Evolutionary conservation across 2,329 filamentous ascomycete genomes (phyloP).

Genomic region (Arthrobotrys megalospora): DNA sequence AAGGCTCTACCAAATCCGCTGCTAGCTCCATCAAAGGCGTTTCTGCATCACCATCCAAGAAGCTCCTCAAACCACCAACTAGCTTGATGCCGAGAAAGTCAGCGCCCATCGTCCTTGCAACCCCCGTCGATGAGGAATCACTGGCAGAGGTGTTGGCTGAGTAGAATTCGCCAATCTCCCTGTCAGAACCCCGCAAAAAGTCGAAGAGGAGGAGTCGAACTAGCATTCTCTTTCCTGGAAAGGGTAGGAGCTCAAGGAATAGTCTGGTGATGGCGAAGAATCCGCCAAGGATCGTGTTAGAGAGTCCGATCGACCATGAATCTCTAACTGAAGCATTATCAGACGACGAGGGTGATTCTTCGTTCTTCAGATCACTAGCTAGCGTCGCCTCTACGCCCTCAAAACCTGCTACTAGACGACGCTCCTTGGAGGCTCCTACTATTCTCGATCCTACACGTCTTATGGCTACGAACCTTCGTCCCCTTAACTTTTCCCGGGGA

Average conservation of each 20-base stretch:
- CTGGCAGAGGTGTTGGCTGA: conserved; percentile 58
- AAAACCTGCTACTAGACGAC: not conserved
- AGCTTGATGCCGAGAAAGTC: conserved; percentile 51
- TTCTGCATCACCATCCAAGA: conserved; percentile 39
- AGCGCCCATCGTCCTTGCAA: conserved; percentile 51
- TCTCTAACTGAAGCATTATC: conserved; percentile 28
- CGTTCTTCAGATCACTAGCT: not conserved
- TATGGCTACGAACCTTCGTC: not conserved
- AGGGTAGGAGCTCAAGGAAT: not conserved
- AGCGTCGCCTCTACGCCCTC: not conserved
- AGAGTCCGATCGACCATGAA: conserved; percentile 10
- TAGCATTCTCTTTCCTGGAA: not conserved
- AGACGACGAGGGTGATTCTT: conserved; percentile 8
- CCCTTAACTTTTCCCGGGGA: conserved; percentile 4
- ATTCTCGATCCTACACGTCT: not conserved
- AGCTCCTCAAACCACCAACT: conserved; percentile 38
- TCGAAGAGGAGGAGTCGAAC: conserved; percentile 11
- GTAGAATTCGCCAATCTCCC: conserved; percentile 29
- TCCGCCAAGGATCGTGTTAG: conserved; percentile 4
- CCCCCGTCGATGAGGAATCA: conserved; percentile 54
- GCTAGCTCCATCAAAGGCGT: conserved; percentile 55
- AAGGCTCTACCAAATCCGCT: conserved; percentile 38
- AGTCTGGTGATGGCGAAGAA: not conserved
- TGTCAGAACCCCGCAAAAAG: not conserved
- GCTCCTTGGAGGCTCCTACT: not conserved